phyloP scores from a whole-genome alignment of 495 filamentous ascomycete genomes.

The Hypoxylon subgilvum region DNA sequence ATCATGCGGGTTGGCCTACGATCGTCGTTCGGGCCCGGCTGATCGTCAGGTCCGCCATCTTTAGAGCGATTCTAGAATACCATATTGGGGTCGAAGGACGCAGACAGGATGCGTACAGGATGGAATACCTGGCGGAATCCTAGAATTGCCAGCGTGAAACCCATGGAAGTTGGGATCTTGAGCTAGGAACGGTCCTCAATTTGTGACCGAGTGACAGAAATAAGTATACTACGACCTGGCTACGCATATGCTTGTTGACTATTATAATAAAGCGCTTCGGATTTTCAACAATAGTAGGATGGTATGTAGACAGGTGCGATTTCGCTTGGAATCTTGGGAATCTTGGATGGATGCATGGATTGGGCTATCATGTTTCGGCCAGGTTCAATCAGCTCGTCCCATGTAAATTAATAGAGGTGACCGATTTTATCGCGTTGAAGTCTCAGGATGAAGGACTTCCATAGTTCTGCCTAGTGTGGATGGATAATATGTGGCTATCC shows the following conservation, averaged over 20 bases:
- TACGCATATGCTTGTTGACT: no score
- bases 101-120: constrained; percentile 21
- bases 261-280: no score
- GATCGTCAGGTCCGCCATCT: constrained; percentile 12
- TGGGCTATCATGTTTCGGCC: constrained; percentile 4
- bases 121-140: no score
- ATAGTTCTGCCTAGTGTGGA: not conserved
- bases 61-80: constrained; percentile 31
- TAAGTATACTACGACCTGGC: constrained; percentile 11
- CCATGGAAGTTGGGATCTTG: constrained; percentile 7
- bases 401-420: constrained; percentile 16
- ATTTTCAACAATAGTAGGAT: not conserved
- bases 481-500: no score
- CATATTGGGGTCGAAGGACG: constrained; percentile 7
- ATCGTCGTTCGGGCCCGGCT: constrained; percentile 13
- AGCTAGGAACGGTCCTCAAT: constrained; percentile 4
- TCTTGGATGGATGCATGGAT: no score
- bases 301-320: constrained; percentile 7
- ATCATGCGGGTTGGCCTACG: constrained; percentile 9
- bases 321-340: constrained; percentile 14
- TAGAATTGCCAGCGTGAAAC: constrained; percentile 11
- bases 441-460: not conserved
- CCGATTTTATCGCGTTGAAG: constrained; percentile 5
- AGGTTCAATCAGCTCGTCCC: constrained; percentile 20
- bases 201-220: not conserved